Base-by-base conservation (phyloP, 331 rosid species). In the Malus hybrid region DNA sequence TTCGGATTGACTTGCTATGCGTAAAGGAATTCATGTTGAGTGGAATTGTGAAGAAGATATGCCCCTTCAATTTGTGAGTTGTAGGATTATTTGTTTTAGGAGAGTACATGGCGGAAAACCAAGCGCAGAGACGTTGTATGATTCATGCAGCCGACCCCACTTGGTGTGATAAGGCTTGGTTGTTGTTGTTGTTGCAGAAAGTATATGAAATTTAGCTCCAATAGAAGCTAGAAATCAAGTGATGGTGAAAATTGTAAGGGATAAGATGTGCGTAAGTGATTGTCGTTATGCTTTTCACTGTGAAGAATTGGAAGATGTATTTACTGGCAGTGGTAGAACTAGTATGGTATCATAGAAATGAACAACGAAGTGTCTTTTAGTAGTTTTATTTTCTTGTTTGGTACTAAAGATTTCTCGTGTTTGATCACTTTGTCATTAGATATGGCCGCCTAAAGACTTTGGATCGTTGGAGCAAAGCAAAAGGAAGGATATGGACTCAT, bases 381-480 rank as follows among this genome's bases (percentile, higher is more conserved):
- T 14, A 13, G 29, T 39, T 72, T 26, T 19, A 39, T 22, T 39
- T 34, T 20, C n/a, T 36, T 58, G 24, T 12, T 60, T 16, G 10
- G 4, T 39, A 58, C 44, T 8, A 36, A 44, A 26, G 61, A 58
- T 42, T 36, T 74, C 79, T 75, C 22, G 33, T 72, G 1, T 39
- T 53, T 53, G 68, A 10, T 53, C 44, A 42, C 70, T 70, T 73
- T 72, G 13, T 75, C 32, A 46, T 63, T 69, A 93, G 98, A 73
- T 89, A 63, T 85, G 72, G 82, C 97, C 98, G 8, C 88, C 81
- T 72, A 57, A 84, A 75, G 76, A 39, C 30, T 90, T 90, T 83
- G 97, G 98, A 78, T 84, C 87, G 10, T 64, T 91, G 80, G 74
- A 57, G 78, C 80, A 72, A 58, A 75, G 62, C 15, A 30, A 39